Percentiles rank a stretch among this genome's conserved stretches.
Conservation (phyloP, 345 rosid genomes). For the Corchorus olitorius region DNA sequence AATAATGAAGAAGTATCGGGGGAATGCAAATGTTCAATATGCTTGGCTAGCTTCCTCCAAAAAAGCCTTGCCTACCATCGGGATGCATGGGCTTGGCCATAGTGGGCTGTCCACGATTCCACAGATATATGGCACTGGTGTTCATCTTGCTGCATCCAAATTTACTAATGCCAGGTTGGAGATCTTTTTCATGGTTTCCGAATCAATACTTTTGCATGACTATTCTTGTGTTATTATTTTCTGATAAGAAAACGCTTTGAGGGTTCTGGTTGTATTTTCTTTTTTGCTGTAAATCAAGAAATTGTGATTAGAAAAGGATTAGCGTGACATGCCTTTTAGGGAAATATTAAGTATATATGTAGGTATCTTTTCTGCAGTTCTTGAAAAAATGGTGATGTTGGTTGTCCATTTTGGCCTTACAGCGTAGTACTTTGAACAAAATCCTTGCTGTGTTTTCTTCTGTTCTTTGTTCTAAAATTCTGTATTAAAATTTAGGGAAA, state of each 20-base stretch:
- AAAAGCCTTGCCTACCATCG: constrained; percentile 42
- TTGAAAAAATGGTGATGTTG: background rate
- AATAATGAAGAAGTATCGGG: constrained; percentile 64
- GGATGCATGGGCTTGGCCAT: constrained; percentile 67
- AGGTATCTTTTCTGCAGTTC: background rate
- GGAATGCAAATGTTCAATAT: constrained; percentile 71
- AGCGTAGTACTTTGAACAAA: background rate
- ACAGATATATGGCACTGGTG: constrained; percentile 69
- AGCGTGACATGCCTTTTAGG: background rate
- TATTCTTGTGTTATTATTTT: background rate
- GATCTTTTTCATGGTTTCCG: background rate
- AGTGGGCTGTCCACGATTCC: constrained; percentile 55
- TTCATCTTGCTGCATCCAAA: constrained; percentile 67
- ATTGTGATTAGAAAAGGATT: background rate
- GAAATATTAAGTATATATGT: background rate
- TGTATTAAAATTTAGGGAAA: too few species aligned
- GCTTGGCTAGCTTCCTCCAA: constrained; percentile 92
- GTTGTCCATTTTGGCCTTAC: background rate
- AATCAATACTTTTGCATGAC: background rate
- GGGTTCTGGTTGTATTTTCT: background rate
- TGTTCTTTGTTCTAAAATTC: background rate
- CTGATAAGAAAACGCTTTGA: background rate
- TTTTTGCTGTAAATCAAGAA: background rate
- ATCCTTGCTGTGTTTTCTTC: background rate
- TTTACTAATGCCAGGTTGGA: constrained; percentile 64